Evolutionary conservation across 2,329 filamentous ascomycete species (phyloP).

Genomic region (Colletotrichum incanum): DNA sequence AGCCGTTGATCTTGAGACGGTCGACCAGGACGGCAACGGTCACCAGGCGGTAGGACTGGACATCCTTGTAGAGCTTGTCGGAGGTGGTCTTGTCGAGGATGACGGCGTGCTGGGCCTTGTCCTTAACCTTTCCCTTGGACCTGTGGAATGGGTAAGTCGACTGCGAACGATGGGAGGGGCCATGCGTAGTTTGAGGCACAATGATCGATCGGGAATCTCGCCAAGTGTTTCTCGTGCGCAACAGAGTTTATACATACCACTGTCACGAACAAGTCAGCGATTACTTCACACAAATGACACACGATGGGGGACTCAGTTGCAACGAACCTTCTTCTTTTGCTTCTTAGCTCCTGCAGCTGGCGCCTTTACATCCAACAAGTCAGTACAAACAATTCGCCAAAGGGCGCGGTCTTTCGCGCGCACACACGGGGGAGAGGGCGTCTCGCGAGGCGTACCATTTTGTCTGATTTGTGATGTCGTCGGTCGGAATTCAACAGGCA

Average conservation of each 20-base stretch:
- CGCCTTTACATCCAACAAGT: constrained; percentile 50
- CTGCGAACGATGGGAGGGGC: constrained; percentile 9
- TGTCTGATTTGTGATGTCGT: constrained; percentile 44
- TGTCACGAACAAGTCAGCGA: constrained; percentile 37
- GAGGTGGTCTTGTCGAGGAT: constrained; percentile 97
- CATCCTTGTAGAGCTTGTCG: constrained; percentile 99
- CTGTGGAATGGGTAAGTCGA: constrained; percentile 40
- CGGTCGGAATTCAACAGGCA: constrained; percentile 40
- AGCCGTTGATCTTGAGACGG: constrained; percentile 99
- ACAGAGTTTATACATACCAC: constrained; percentile 53
- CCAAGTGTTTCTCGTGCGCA: constrained; percentile 15
- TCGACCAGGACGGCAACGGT: constrained; percentile 99
- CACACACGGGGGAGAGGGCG: constrained; percentile 4
- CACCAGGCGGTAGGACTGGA: constrained; percentile 99
- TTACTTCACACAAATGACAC: neutral
- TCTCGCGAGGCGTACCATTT: constrained; percentile 39
- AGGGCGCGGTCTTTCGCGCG: constrained; percentile 4
- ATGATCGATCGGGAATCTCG: constrained; percentile 24
- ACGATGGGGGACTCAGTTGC: neutral
- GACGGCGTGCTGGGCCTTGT: constrained; percentile 99
- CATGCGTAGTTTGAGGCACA: constrained; percentile 8
- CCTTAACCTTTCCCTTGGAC: constrained; percentile 86
- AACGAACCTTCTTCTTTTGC: constrained; percentile 63
- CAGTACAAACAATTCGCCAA: constrained; percentile 18
- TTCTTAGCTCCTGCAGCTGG: constrained; percentile 65